These are phyloP conservation scores for Phytophthora cryptogea DNA, from an alignment of 352 stramenopile species.

Conservation along the genomic window DNA sequence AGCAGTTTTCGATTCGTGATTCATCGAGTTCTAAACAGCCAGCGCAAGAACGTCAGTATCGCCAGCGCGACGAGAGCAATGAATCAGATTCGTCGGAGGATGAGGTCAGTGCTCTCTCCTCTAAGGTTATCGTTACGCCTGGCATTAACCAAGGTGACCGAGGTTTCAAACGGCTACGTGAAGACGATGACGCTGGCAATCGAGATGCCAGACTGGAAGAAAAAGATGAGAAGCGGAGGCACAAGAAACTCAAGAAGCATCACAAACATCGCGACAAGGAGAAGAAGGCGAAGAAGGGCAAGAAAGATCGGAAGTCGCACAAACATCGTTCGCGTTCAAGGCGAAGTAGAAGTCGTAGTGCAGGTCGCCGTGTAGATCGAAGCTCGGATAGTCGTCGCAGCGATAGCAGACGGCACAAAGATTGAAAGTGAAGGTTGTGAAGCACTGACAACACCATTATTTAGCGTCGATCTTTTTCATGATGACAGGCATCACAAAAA, in stretches of 20 bases:
- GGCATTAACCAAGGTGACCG: slow-evolving; percentile 2
- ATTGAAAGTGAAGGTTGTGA: background rate
- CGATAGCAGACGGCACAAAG: slow-evolving; percentile 16
- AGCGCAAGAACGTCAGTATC: background rate
- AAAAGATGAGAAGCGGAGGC: slow-evolving; percentile 32
- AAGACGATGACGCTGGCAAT: slow-evolving; percentile 4
- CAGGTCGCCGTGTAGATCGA: background rate
- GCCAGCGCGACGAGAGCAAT: slow-evolving; percentile 5
- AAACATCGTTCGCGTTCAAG: slow-evolving; percentile 31
- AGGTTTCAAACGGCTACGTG: slow-evolving; percentile 18
- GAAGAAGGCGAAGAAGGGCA: slow-evolving; percentile 31
- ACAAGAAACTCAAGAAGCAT: slow-evolving; percentile 48
- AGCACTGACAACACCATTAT: background rate
- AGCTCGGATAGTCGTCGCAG: slow-evolving; percentile 19
- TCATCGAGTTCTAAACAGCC: background rate
- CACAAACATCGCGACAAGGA: slow-evolving; percentile 36
- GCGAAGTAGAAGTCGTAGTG: slow-evolving; percentile 35
- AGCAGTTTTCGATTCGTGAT: background rate
- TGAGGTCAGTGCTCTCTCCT: slow-evolving; percentile 2
- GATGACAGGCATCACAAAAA: background rate
- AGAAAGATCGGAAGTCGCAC: slow-evolving; percentile 37
- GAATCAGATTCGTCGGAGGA: slow-evolving; percentile 30
- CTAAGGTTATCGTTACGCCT: background rate
- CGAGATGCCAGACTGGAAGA: slow-evolving; percentile 10
- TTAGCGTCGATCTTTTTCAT: slow-evolving; percentile 7